Base-by-base conservation (phyloP, 805 yeast species). In the Isabelozyma pseudorhagii region DNA sequence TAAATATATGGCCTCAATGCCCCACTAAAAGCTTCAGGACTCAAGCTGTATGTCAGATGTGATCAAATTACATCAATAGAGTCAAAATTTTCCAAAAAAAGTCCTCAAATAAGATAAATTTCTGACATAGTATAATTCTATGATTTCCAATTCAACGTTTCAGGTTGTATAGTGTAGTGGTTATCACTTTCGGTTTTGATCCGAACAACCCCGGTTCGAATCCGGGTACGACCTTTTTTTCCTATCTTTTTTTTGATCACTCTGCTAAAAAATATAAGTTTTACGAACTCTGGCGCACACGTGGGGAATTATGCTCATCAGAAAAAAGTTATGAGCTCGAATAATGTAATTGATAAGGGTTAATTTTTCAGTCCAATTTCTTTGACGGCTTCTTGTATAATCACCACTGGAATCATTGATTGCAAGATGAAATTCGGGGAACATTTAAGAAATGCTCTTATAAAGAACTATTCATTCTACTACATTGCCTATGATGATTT, bases 401-500 rank as follows among this genome's bases (percentile, higher is more conserved):
- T 13, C n/a, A 31, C 36, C 7, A 21, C 25, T 21, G 25, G 25
- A 21, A 6, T 21, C 25, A 21, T 21, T 21, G 25, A 21, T 31
- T 9, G 36, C 36, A 38, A 13, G 13, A 94, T 94, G 97, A 93
- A 92, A 79, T 94, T 94, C 62, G 99, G 99, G 31, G 97, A 92
- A 68, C 96, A 90, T 62, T 79, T 93, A 59, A 84, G 89, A 66
- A 85, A 88, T 57, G 88, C 97, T 48, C 83, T 93, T 54, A 92
- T 92, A 68, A 87, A 89, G 68, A 94, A 90, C 68, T 92, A 92
- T 71, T 82, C 86, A 57, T 90, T 87, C 74, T 94, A 94, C 71
- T 94, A 94, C 67, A 85, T 93, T 58, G 80, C 90, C 46, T 93
- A 93, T 63, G 97, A 93, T 71, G 96, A 89, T 64, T 78, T 93